phyloP scores from a whole-genome alignment of 768 basidiomycete species.

The Crucibulum laeve region DNA sequence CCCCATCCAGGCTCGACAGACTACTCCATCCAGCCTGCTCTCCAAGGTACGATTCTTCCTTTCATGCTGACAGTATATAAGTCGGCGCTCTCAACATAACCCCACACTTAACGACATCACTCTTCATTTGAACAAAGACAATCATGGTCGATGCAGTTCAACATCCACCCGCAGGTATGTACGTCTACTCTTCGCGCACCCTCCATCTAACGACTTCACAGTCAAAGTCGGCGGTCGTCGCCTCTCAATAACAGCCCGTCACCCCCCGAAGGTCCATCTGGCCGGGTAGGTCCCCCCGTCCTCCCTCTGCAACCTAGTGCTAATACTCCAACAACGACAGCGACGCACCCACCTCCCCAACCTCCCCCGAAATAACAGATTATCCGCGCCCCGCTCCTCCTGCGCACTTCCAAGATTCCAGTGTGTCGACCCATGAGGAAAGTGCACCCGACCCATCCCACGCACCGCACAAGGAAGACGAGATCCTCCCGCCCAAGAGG shows the following conservation, averaged over 20 bases:
- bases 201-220: slow-evolving; percentile 4
- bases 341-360: neutral
- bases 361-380: slow-evolving; percentile 9
- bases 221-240: slow-evolving; percentile 25
- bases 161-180: slow-evolving; percentile 50
- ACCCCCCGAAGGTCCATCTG: neutral
- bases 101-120: too few species aligned
- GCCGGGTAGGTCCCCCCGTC: neutral
- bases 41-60: too few species aligned
- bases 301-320: neutral
- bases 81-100: too few species aligned
- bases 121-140: too few species aligned
- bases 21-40: too few species aligned
- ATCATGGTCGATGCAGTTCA: too few species aligned
- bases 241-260: slow-evolving; percentile 6
- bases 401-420: neutral
- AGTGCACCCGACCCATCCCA: neutral
- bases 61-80: too few species aligned
- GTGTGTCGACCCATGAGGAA: too few species aligned
- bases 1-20: too few species aligned
- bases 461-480: slow-evolving; percentile 38
- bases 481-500: slow-evolving; percentile 40
- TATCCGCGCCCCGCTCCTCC: slow-evolving; percentile 50
- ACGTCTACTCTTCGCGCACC: neutral
- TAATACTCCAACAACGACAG: neutral